phyloP scores from a whole-genome alignment of 2,329 filamentous ascomycete genomes.

The Pseudopyricularia javanii region DNA sequence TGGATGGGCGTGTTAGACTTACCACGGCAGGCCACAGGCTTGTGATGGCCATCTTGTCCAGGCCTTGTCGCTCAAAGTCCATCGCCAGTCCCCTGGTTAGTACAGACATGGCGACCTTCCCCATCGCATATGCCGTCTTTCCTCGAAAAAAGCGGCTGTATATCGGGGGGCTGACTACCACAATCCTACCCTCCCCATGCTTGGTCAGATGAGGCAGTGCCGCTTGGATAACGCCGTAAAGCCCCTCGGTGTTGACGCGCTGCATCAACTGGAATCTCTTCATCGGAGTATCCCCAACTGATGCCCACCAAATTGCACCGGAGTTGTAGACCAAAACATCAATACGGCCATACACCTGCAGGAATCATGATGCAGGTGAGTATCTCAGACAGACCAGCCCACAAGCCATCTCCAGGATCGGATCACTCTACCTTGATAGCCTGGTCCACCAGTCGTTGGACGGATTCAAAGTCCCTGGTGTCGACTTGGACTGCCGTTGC shows the following conservation, averaged over 20 bases:
- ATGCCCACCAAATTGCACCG: slow-evolving; percentile 76
- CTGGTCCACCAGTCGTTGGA: slow-evolving; percentile 45
- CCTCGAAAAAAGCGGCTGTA: slow-evolving; percentile 77
- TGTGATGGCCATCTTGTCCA: slow-evolving; percentile 60
- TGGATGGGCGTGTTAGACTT: slow-evolving; percentile 17
- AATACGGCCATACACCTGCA: slow-evolving; percentile 44
- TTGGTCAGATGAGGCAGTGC: slow-evolving; percentile 51
- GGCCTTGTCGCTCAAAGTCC: slow-evolving; percentile 60
- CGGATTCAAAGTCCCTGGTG: slow-evolving; percentile 49
- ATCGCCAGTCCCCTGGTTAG: slow-evolving; percentile 71
- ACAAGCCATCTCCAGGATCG: neutral
- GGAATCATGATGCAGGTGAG: neutral
- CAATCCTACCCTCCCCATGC: slow-evolving; percentile 48
- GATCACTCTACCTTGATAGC: slow-evolving; percentile 30
- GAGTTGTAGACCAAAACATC: slow-evolving; percentile 75
- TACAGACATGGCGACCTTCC: slow-evolving; percentile 73
- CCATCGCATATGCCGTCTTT: slow-evolving; percentile 72
- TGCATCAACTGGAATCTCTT: slow-evolving; percentile 74
- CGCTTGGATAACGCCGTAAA: slow-evolving; percentile 62
- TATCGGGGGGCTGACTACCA: slow-evolving; percentile 75
- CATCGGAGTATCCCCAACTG: slow-evolving; percentile 58
- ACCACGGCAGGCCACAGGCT: slow-evolving; percentile 74
- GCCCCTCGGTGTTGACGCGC: slow-evolving; percentile 58
- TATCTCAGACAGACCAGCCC: neutral
- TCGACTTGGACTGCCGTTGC: slow-evolving; percentile 60